Evolutionary conservation across 2,329 filamentous ascomycete genomes (phyloP), one percentile per base, ranked within the genome.

Genomic region (Colletotrichum coccodes): DNA sequence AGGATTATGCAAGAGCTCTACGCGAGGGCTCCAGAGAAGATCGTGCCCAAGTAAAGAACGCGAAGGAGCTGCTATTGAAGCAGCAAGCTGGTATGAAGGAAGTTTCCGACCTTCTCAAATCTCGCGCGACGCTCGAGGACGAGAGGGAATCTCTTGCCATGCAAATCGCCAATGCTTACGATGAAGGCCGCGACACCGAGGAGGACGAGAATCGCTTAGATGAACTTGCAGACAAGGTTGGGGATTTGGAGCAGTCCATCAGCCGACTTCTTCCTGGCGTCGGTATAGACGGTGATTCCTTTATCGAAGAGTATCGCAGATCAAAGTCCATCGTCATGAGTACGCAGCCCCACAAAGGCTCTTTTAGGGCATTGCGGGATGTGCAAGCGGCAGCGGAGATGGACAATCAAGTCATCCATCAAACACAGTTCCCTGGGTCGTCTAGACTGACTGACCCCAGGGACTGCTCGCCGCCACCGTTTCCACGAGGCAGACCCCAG

Each of bases 131-230:
- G 3, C 75, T 89, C 14, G 78, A 78, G 46, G 76, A 76, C 18
- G 81, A 84, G 70, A 81, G 82, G 50, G 83, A 89, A 66, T 74
- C 78, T 6, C 75, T 89, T 26, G 79, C 85, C 0, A 76, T 82
- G 53, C 79, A 81, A 58, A 83, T 89, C 56, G 80, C 81, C 3
- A 79, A 85, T 64, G 84, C 84, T 0, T 90, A 88, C 69, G 82
- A 81, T 16, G 81, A 86, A 11, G 83, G 83, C 28, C 74, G 84
- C 16, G 83, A 89, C 54, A 89, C 84, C 1, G 82, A 85, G 3
- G 83, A 85, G 11, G 85, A 87, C 26, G 87, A 89, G 72, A 73
- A 76, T 38, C 81, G 79, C 46, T 76, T 89, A 9, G 86, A 88
- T 66, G 79, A 84, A 40, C 73, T 89, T 42, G 81, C 82, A 12